These are phyloP conservation scores for Talaromyces piceae DNA, from an alignment of 2,329 filamentous ascomycete genomes.

Conservation along the genomic window DNA sequence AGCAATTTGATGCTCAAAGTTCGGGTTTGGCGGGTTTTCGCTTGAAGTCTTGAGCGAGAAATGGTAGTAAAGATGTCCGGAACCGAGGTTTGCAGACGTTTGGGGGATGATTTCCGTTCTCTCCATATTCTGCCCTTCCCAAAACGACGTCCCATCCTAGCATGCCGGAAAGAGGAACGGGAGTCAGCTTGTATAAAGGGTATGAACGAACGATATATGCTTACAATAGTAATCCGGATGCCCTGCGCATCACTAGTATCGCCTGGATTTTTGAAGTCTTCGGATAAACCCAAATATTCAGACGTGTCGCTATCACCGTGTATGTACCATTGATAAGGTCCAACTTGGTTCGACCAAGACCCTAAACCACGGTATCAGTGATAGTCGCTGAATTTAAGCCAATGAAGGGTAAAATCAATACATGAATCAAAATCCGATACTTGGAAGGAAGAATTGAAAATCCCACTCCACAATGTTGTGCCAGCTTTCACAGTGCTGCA, in stretches of 20 bases:
- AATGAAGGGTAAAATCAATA: background rate
- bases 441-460: constrained; percentile 19
- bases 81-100: constrained; percentile 56
- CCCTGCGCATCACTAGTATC: constrained; percentile 57
- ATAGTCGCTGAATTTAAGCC: background rate
- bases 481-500: constrained; percentile 6
- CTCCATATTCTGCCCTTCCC: constrained; percentile 66
- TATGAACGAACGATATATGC: background rate
- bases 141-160: constrained; percentile 45
- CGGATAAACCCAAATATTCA: constrained; percentile 55
- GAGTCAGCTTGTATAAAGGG: background rate
- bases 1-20: constrained; percentile 60
- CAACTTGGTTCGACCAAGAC: constrained; percentile 62
- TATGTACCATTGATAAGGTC: constrained; percentile 69
- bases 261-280: constrained; percentile 57
- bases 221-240: constrained; percentile 58
- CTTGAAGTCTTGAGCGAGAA: constrained; percentile 57
- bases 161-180: too few relatives aligned
- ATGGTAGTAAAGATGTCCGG: constrained; percentile 64
- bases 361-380: constrained; percentile 25
- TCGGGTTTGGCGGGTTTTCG: constrained; percentile 53
- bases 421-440: constrained; percentile 21
- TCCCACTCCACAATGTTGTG: constrained; percentile 21
- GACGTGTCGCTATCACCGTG: constrained; percentile 49
- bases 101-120: constrained; percentile 68